Evolutionary conservation across 495 filamentous ascomycete species (phyloP).

Genomic region (Hypoxylon lienhwacheense): DNA sequence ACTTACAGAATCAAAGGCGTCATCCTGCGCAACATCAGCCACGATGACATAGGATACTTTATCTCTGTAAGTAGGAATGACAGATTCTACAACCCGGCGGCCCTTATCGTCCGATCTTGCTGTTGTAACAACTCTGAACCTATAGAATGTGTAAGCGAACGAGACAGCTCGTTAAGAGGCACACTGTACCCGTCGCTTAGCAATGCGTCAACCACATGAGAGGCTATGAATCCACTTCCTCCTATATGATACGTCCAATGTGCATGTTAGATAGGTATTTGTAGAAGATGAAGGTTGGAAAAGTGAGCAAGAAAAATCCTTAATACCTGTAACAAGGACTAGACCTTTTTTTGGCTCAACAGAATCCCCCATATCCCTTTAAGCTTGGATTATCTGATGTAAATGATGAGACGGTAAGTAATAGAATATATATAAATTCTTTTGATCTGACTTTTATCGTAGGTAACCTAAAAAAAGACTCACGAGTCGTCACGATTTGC

Average conservation of each 20-base stretch:
- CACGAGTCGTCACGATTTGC: no score
- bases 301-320: no score
- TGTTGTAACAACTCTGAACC: slow-evolving; percentile 45
- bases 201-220: slow-evolving; percentile 30
- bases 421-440: no score
- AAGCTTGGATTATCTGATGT: no score
- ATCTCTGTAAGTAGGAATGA: slow-evolving; percentile 6
- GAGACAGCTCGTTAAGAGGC: neutral
- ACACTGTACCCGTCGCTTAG: slow-evolving; percentile 20
- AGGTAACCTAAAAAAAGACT: no score
- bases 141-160: slow-evolving; percentile 9
- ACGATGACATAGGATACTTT: slow-evolving; percentile 42
- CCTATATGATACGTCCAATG: neutral
- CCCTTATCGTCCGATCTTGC: slow-evolving; percentile 48
- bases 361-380: slow-evolving; percentile 1
- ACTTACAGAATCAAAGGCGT: slow-evolving; percentile 43
- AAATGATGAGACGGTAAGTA: no score
- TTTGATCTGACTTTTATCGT: no score
- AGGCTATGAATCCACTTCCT: slow-evolving; percentile 35
- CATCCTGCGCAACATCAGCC: slow-evolving; percentile 38
- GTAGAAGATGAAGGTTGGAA: no score
- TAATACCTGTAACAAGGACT: slow-evolving; percentile 33
- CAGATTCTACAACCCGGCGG: slow-evolving; percentile 38
- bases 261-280: neutral
- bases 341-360: slow-evolving; percentile 11